phyloP scores from a whole-genome alignment of 1,284 basidiomycete genomes.

The Malassezia vespertilionis region DNA sequence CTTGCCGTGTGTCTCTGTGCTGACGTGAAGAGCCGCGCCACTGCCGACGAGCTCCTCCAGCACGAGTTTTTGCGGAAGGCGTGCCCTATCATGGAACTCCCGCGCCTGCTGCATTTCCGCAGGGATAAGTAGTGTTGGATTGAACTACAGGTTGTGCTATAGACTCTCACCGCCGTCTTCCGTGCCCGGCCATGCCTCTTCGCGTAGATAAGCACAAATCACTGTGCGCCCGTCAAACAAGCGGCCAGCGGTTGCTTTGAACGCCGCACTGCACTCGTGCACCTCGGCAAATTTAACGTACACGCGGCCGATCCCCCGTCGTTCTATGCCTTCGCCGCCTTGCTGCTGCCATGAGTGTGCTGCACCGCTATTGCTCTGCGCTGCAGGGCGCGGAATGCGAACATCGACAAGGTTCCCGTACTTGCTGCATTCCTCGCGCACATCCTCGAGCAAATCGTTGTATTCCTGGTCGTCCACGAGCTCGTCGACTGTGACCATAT shows the following conservation, averaged over 20 bases:
- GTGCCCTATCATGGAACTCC: conserved; percentile 67
- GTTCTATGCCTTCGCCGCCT: conserved; percentile 58
- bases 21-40: conserved; percentile 87
- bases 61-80: conserved; percentile 83
- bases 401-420: conserved; percentile 38
- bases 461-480: conserved; percentile 83
- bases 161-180: neutral
- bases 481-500: conserved; percentile 96
- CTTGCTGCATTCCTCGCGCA: conserved; percentile 64
- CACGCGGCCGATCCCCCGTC: conserved; percentile 80
- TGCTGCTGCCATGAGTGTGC: conserved; percentile 52
- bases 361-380: conserved; percentile 31
- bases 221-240: conserved; percentile 86
- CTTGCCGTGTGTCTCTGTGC: conserved; percentile 93
- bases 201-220: conserved; percentile 49
- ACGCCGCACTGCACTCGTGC: conserved; percentile 58
- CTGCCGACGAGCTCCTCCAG: conserved; percentile 71
- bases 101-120: conserved; percentile 65
- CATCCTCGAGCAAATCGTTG: conserved; percentile 82
- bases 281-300: conserved; percentile 71
- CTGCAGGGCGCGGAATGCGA: conserved; percentile 38
- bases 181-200: conserved; percentile 34
- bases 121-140: conserved; percentile 19
- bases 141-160: neutral
- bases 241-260: conserved; percentile 75